These are phyloP conservation scores for Diplodia sapinea DNA, from an alignment of 2,329 filamentous ascomycete genomes.

Conservation along the genomic window DNA sequence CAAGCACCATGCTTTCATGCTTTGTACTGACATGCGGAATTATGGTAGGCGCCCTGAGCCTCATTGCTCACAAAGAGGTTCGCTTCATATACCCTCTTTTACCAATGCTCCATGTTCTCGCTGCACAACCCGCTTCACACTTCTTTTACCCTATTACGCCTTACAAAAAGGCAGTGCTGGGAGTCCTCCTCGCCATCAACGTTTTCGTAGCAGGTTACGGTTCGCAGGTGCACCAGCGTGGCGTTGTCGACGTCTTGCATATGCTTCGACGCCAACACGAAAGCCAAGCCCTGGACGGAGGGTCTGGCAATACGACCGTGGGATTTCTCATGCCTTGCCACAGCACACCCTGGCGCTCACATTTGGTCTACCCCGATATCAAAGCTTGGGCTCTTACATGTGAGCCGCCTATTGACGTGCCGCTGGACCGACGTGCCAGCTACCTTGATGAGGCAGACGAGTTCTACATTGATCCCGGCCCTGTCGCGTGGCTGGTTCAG, in stretches of 20 bases:
- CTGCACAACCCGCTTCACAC: conserved; percentile 56
- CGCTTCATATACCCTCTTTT: conserved; percentile 95
- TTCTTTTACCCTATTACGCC: conserved; percentile 41
- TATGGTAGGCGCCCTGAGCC: conserved; percentile 69
- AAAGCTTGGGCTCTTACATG: conserved; percentile 85
- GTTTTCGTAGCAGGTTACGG: conserved; percentile 74
- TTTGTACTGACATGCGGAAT: conserved; percentile 57
- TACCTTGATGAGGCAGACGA: conserved; percentile 91
- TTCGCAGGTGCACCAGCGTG: conserved; percentile 78
- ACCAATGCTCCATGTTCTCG: conserved; percentile 81
- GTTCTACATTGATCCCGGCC: conserved; percentile 74
- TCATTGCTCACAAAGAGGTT: conserved; percentile 94
- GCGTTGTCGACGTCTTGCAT: conserved; percentile 73
- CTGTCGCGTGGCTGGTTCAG: conserved; percentile 46
- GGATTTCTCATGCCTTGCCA: conserved; percentile 96
- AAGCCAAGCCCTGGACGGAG: conserved; percentile 34
- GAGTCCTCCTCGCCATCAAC: conserved; percentile 59
- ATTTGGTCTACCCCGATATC: conserved; percentile 76
- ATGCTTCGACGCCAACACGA: conserved; percentile 76
- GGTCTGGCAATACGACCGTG: conserved; percentile 44
- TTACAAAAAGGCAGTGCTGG: conserved; percentile 56
- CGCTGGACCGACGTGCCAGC: conserved; percentile 62
- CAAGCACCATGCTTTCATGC: conserved; percentile 31
- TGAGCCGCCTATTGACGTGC: conserved; percentile 80
- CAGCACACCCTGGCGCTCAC: conserved; percentile 91